Evolutionary conservation across 2,329 filamentous ascomycete species (phyloP).

Genomic region (Nakataea oryzae): DNA sequence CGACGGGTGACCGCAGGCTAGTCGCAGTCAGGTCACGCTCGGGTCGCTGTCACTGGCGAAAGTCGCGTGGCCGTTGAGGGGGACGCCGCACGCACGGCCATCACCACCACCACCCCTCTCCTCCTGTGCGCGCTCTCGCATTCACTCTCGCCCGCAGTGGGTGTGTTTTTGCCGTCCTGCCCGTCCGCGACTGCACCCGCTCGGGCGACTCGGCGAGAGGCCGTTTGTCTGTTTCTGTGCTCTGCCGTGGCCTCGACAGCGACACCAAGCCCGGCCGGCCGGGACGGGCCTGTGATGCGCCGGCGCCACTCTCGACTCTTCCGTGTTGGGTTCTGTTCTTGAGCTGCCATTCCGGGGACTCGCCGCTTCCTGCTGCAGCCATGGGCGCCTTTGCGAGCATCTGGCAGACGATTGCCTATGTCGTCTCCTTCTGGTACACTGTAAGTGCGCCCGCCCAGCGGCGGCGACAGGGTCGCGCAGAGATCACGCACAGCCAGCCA

Average conservation of each 20-base stretch:
- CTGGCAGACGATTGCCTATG: not conserved
- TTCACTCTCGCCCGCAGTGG: too few species aligned
- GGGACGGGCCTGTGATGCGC: not conserved
- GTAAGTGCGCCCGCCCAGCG: not conserved
- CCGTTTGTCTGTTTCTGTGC: too few species aligned
- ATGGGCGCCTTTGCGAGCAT: not conserved
- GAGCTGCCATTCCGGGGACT: not conserved
- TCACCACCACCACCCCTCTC: too few species aligned
- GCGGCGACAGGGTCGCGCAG: not conserved
- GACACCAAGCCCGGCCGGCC: not conserved
- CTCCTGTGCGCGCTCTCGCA: too few species aligned
- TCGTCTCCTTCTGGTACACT: not conserved
- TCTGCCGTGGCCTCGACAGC: not conserved
- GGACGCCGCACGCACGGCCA: not conserved
- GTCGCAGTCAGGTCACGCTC: too few species aligned
- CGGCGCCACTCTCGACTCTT: too few species aligned
- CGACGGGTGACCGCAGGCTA: not conserved
- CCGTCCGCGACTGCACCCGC: too few species aligned
- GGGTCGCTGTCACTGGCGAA: not conserved
- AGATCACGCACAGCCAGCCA: too few species aligned
- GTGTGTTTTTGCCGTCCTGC: too few species aligned
- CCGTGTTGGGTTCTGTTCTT: not conserved
- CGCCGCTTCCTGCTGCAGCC: not conserved
- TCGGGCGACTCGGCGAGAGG: too few species aligned
- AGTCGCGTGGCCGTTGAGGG: not conserved